These are phyloP conservation scores for Leishmania aethiopica DNA, from an alignment of 208 protist genomes.

Conservation along the genomic window DNA sequence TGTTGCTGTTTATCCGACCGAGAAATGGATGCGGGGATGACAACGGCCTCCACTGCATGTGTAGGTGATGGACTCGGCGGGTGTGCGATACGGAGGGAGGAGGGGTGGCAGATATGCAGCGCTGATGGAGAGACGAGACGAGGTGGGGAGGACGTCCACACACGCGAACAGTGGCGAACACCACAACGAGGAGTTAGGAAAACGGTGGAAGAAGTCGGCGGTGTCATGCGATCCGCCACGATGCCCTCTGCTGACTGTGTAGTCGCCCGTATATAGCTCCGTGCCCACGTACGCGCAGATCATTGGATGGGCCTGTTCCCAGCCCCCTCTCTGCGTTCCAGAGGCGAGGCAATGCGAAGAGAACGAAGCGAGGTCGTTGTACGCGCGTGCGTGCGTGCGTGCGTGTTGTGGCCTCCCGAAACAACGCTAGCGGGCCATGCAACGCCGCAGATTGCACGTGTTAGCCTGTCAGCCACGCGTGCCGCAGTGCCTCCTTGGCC, in stretches of 20 bases:
- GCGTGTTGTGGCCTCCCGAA: neutral
- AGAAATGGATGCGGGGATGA: neutral
- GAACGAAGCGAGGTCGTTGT: no score
- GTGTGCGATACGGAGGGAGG: neutral
- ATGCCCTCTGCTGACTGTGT: neutral
- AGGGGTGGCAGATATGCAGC: neutral
- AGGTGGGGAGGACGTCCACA: neutral
- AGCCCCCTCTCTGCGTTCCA: neutral
- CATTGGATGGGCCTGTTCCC: neutral
- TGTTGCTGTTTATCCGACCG: neutral
- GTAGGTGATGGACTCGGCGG: neutral
- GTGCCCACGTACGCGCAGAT: neutral
- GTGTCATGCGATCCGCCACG: neutral
- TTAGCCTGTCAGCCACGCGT: conserved; percentile 58
- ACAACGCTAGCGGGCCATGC: neutral
- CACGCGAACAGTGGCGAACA: neutral
- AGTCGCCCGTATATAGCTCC: no score
- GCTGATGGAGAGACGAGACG: neutral
- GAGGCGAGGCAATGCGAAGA: neutral
- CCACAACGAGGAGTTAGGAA: conserved; percentile 7
- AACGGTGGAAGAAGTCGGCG: conserved; percentile 13
- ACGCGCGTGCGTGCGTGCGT: neutral
- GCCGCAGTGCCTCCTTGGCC: conserved; percentile 58
- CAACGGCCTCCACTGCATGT: neutral
- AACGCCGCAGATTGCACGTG: neutral